Evolutionary conservation across 140 eudicot species (phyloP).

Genomic region (Ambrosia hybrid): DNA sequence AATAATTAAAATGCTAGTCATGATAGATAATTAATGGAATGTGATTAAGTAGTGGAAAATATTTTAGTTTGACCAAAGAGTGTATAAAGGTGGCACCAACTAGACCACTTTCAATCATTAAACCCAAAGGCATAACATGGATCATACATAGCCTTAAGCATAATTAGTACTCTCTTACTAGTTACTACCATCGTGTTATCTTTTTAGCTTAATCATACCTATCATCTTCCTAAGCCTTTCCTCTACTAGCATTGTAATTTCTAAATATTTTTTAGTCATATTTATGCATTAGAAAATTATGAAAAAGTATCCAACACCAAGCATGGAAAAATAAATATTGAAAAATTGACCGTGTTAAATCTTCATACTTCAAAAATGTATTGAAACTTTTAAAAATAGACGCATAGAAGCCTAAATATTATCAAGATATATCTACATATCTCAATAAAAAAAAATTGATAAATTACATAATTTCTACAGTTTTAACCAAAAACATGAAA

Average conservation of each 20-base stretch:
- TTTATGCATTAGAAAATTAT: too few relatives aligned
- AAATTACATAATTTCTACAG: too few relatives aligned
- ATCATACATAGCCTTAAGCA: constrained; percentile 11
- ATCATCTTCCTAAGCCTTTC: constrained; percentile 15
- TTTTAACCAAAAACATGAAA: too few relatives aligned
- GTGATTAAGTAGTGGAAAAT: constrained; percentile 22
- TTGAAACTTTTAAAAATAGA: not conserved
- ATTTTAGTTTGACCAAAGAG: constrained; percentile 32
- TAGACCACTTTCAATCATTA: constrained; percentile 28
- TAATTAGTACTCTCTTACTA: not conserved
- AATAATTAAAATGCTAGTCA: not conserved
- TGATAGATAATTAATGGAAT: not conserved
- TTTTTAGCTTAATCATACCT: constrained; percentile 20
- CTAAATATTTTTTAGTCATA: too few relatives aligned
- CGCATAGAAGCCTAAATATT: not conserved
- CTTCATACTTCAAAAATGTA: not conserved
- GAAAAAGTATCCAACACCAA: too few relatives aligned
- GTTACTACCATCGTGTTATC: constrained; percentile 6
- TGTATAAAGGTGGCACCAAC: constrained; percentile 35
- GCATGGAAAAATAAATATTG: not conserved
- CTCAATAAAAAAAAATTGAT: too few relatives aligned
- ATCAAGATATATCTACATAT: too few relatives aligned
- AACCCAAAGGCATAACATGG: constrained; percentile 18
- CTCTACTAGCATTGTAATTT: not conserved
- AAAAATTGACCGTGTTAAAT: too few relatives aligned